Evolutionary conservation across 2,329 filamentous ascomycete species (phyloP).

Genomic region (Tolypocladium album): DNA sequence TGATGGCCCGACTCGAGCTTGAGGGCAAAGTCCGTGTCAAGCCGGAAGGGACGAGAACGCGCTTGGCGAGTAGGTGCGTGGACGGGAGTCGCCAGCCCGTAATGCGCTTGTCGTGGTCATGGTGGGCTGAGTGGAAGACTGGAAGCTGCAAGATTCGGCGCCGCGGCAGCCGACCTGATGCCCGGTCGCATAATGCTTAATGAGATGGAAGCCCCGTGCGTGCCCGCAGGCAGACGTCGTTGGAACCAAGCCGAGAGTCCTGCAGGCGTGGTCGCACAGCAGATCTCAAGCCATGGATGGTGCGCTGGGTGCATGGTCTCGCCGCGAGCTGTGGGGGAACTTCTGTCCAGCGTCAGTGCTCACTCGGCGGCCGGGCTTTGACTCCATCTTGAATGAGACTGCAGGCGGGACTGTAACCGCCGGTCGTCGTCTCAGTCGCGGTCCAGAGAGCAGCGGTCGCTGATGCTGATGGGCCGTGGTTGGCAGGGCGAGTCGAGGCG

Average conservation of each 20-base stretch:
- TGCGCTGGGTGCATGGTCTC: neutral
- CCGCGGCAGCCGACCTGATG: neutral
- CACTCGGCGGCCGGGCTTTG: conserved; percentile 1
- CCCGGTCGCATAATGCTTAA: neutral
- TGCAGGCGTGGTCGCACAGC: neutral
- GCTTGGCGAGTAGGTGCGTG: neutral
- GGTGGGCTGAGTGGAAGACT: neutral
- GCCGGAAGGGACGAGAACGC: neutral
- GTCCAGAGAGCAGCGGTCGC: neutral
- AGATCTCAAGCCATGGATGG: neutral
- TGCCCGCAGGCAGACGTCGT: neutral
- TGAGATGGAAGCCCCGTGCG: neutral
- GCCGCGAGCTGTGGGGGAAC: neutral
- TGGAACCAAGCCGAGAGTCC: neutral
- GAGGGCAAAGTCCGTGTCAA: neutral
- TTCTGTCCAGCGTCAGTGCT: conserved; percentile 3
- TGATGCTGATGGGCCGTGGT: neutral
- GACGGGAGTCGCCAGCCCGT: neutral
- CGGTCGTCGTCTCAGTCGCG: neutral
- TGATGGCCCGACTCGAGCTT: neutral
- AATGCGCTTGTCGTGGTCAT: neutral
- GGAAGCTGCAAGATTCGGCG: neutral
- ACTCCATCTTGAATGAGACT: neutral
- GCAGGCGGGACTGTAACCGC: neutral
- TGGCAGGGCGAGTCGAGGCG: neutral